Evolutionary conservation across 768 basidiomycete species (phyloP).

Genomic region (Auricularia heimuer): DNA sequence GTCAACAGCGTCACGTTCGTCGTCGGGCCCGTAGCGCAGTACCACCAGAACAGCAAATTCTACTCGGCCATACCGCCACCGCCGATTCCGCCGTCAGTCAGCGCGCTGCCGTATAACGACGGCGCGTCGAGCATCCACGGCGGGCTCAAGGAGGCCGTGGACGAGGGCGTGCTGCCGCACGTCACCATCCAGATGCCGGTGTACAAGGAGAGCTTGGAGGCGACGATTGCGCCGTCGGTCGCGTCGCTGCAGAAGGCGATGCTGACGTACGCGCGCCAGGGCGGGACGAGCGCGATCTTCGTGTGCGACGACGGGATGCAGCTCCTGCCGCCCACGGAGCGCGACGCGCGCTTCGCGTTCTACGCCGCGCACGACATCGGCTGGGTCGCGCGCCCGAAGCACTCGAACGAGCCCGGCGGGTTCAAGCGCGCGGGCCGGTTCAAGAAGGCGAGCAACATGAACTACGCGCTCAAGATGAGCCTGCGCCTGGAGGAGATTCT

Average conservation of each 20-base stretch:
- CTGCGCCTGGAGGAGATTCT: slow-evolving; percentile 30
- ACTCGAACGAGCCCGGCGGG: slow-evolving; percentile 31
- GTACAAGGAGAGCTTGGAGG: slow-evolving; percentile 45
- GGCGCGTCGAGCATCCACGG: not conserved
- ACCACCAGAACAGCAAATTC: slow-evolving; percentile 42
- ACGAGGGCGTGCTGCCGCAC: slow-evolving; percentile 38
- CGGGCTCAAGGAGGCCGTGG: slow-evolving; percentile 20
- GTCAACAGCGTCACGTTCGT: slow-evolving; percentile 17
- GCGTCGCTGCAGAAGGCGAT: slow-evolving; percentile 50
- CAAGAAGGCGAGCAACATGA: slow-evolving; percentile 45
- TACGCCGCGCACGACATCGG: slow-evolving; percentile 50
- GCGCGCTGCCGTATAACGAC: not conserved
- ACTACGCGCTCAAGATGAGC: slow-evolving; percentile 34
- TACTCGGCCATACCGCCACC: slow-evolving; percentile 37
- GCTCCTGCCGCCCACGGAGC: slow-evolving; percentile 33
- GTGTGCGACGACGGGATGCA: slow-evolving; percentile 53
- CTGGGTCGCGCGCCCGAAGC: slow-evolving; percentile 50
- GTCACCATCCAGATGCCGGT: slow-evolving; percentile 49
- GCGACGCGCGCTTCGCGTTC: slow-evolving; percentile 37
- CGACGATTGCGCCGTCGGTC: slow-evolving; percentile 41
- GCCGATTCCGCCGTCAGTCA: slow-evolving; percentile 15
- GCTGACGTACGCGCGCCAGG: slow-evolving; percentile 52
- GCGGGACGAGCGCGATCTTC: slow-evolving; percentile 49
- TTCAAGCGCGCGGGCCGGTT: slow-evolving; percentile 41
- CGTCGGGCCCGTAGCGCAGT: slow-evolving; percentile 45